These are phyloP conservation scores for Paramecium sexaurelia DNA, from an alignment of 73 alveolate genomes.

Conservation along the genomic window DNA sequence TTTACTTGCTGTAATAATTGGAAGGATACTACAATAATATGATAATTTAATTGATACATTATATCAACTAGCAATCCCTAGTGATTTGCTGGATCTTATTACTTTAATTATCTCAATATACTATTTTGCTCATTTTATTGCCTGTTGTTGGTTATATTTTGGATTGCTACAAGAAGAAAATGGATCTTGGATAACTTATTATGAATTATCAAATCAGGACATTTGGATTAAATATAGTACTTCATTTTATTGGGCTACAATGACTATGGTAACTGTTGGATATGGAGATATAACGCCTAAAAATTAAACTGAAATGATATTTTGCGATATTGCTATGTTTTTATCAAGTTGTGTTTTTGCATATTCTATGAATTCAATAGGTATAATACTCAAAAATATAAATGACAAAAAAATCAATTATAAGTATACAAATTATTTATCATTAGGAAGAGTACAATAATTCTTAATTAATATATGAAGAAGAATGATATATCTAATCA, in stretches of 20 bases:
- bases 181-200: constrained; percentile 23
- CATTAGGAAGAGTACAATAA: neutral
- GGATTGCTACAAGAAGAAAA: neutral
- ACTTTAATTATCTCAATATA: neutral
- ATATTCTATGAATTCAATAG: constrained; percentile 57
- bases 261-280: constrained; percentile 67
- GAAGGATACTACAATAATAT: neutral
- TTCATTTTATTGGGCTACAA: constrained; percentile 68
- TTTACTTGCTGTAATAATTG: neutral
- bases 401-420: neutral
- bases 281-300: constrained; percentile 75
- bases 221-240: constrained; percentile 34
- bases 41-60: neutral
- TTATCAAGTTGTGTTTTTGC: constrained; percentile 66
- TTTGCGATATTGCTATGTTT: constrained; percentile 82
- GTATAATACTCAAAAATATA: neutral
- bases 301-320: constrained; percentile 72
- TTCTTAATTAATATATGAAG: constrained; percentile 45
- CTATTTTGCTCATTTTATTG: constrained; percentile 54
- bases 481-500: constrained; percentile 28
- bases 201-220: constrained; percentile 74
- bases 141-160: constrained; percentile 50
- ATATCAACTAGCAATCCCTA: neutral
- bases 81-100: neutral
- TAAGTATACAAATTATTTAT: neutral